Conservation (phyloP, 441 rosid species). For the Mallotus repandus region DNA sequence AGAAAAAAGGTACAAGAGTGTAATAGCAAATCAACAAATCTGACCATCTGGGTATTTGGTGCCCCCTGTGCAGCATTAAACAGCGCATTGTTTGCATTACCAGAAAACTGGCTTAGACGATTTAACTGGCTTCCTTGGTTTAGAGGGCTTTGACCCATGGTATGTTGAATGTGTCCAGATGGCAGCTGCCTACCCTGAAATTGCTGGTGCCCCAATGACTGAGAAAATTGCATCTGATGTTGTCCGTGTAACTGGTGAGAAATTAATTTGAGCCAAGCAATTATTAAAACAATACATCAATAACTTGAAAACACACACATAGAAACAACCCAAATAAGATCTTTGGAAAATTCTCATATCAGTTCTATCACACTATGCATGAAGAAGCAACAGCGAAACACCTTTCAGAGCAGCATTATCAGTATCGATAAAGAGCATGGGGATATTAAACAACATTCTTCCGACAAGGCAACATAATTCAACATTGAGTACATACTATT, state of each 20-base stretch:
- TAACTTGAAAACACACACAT: background rate
- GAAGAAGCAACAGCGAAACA: background rate
- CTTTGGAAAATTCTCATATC: background rate
- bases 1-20: background rate
- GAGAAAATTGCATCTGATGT: slow-evolving; percentile 92
- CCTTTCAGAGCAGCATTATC: background rate
- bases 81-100: slow-evolving; percentile 73
- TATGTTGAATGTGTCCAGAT: slow-evolving; percentile 76
- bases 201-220: slow-evolving; percentile 85
- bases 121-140: slow-evolving; percentile 73
- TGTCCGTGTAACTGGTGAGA: slow-evolving; percentile 63
- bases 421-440: background rate
- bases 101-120: slow-evolving; percentile 84
- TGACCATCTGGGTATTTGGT: slow-evolving; percentile 82
- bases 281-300: background rate
- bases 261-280: slow-evolving; percentile 18
- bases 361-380: background rate
- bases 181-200: slow-evolving; percentile 86
- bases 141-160: slow-evolving; percentile 86
- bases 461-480: background rate
- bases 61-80: slow-evolving; percentile 92
- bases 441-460: background rate
- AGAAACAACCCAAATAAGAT: background rate
- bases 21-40: slow-evolving; percentile 30
- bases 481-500: background rate